These are phyloP conservation scores for Carallia brachiata DNA, from an alignment of 345 rosid species.

Conservation along the genomic window DNA sequence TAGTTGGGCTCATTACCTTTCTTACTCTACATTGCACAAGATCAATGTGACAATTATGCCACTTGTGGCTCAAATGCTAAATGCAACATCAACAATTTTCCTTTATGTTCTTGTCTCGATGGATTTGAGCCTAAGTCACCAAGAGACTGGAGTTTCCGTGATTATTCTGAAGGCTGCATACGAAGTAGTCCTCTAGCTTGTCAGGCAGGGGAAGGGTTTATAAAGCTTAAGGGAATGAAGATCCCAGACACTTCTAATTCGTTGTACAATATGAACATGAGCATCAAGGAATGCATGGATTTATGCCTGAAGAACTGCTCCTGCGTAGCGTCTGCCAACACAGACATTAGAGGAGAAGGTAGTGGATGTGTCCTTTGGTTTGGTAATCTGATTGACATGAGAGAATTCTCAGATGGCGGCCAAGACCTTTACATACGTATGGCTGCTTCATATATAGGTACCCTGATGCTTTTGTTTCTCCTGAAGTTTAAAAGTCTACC, in stretches of 20 bases:
- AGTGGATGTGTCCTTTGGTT: slow-evolving; percentile 30
- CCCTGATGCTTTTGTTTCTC: too few species aligned
- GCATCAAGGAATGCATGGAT: slow-evolving; percentile 14
- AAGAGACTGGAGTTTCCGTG: slow-evolving; percentile 14
- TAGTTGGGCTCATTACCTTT: slow-evolving; percentile 14
- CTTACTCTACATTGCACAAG: not conserved
- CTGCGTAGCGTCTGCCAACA: slow-evolving; percentile 20
- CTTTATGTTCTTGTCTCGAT: slow-evolving; percentile 14
- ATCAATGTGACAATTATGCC: slow-evolving; percentile 12
- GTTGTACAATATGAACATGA: slow-evolving; percentile 15
- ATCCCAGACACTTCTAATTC: slow-evolving; percentile 21
- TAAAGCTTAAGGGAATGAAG: slow-evolving; percentile 1
- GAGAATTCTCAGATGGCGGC: slow-evolving; percentile 8
- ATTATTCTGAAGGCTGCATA: slow-evolving; percentile 19
- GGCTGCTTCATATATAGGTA: slow-evolving; percentile 24
- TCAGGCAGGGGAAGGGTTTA: slow-evolving; percentile 16
- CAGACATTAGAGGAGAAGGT: slow-evolving; percentile 14
- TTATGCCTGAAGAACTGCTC: slow-evolving; percentile 21
- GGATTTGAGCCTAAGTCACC: slow-evolving; percentile 24
- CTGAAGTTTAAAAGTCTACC: too few species aligned
- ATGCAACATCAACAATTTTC: slow-evolving; percentile 15
- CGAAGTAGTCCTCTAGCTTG: slow-evolving; percentile 6
- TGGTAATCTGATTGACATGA: slow-evolving; percentile 18
- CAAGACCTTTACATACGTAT: slow-evolving; percentile 21
- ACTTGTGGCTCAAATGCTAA: slow-evolving; percentile 16